Evolutionary conservation across 108 stramenopile species (phyloP).

Genomic region (Halocafeteria seosinensis): DNA sequence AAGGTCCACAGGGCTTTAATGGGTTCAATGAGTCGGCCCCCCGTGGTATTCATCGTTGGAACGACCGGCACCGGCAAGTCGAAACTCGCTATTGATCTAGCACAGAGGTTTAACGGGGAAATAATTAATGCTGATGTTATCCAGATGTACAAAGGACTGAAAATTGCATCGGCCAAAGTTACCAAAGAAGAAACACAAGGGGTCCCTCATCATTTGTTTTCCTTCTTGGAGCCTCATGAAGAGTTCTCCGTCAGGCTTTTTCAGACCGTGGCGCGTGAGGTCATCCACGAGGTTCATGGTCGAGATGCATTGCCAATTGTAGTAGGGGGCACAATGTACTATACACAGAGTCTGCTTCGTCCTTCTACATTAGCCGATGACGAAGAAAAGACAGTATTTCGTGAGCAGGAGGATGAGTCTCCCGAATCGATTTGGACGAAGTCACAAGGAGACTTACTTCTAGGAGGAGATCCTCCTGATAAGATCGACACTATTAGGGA

Average conservation of each 20-base stretch:
- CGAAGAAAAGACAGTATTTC: not conserved
- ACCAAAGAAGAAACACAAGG: conserved; percentile 1
- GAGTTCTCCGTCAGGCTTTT: not conserved
- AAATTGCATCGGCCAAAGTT: conserved; percentile 10
- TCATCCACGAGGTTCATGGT: not conserved
- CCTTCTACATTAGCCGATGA: not conserved
- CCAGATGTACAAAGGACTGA: conserved; percentile 5
- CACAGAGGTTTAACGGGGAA: conserved; percentile 2
- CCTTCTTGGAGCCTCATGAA: not conserved
- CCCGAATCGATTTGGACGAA: not conserved
- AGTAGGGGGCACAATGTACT: conserved; percentile 11
- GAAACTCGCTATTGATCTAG: conserved; percentile 10
- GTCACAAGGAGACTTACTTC: not conserved
- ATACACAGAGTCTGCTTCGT: conserved; percentile 4
- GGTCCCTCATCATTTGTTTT: conserved; percentile 9
- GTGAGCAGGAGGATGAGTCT: not conserved
- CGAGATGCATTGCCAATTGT: conserved; percentile 8
- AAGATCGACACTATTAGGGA: not conserved
- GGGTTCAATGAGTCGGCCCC: too few relatives aligned
- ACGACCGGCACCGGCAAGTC: conserved; percentile 15
- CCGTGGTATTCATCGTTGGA: conserved; percentile 5
- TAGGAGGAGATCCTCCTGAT: not conserved
- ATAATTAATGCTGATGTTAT: conserved; percentile 9
- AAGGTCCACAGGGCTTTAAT: too few relatives aligned
- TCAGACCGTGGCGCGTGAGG: not conserved